Evolutionary conservation across 495 filamentous ascomycete species (phyloP).

Genomic region (Aspergillus leporis): DNA sequence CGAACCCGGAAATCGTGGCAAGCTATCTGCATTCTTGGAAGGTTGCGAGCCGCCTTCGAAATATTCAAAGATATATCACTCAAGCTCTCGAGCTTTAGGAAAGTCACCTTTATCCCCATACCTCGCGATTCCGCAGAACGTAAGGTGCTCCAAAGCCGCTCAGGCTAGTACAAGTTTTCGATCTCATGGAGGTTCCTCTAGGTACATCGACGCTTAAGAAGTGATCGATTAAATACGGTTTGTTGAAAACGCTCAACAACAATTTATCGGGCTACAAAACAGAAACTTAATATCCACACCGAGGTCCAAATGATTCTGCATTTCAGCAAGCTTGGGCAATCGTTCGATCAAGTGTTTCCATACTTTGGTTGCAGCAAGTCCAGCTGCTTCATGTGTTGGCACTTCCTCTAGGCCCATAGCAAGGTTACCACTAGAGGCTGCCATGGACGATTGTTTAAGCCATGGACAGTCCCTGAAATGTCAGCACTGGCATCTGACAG

Average conservation of each 20-base stretch:
- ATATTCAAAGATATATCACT: too few relatives aligned
- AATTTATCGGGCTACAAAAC: background rate
- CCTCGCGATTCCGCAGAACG: too few relatives aligned
- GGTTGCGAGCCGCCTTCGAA: too few relatives aligned
- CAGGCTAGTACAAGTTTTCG: too few relatives aligned
- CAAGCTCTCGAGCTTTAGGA: too few relatives aligned
- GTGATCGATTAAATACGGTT: too few relatives aligned
- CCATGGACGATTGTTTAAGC: background rate
- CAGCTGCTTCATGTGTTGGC: background rate
- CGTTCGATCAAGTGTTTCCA: background rate
- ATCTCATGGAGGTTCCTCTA: too few relatives aligned
- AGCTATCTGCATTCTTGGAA: too few relatives aligned
- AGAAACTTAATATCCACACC: background rate
- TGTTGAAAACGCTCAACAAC: background rate
- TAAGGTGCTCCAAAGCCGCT: too few relatives aligned
- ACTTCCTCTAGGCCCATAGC: background rate
- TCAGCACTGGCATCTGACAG: background rate
- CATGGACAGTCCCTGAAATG: background rate
- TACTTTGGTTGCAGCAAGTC: background rate
- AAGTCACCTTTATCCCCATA: too few relatives aligned
- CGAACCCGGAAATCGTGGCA: too few relatives aligned
- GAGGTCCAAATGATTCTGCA: background rate
- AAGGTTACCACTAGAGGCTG: background rate
- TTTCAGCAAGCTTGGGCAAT: background rate
- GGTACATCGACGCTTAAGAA: too few relatives aligned